A percentile compares a stretch with the other conserved stretches of the same genome.
These are phyloP conservation scores for Trypanosoma platydactyli DNA, from an alignment of 208 protist species.

Conservation along the genomic window DNA sequence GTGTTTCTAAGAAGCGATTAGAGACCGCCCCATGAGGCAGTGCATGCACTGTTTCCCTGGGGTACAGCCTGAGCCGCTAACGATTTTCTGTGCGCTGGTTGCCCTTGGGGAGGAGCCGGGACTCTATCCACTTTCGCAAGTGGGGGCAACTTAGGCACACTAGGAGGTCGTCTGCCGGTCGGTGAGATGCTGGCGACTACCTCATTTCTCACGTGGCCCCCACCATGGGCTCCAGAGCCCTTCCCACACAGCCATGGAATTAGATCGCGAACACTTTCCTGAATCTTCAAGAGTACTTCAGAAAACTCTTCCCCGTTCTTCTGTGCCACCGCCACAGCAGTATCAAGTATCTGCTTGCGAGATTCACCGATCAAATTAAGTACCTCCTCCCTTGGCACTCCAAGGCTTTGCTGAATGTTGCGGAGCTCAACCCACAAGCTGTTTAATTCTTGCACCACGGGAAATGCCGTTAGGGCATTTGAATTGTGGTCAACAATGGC, in stretches of 20 bases:
- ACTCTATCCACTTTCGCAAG: too few relatives aligned
- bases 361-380: constrained; percentile 23
- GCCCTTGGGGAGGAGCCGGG: too few relatives aligned
- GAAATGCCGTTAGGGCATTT: constrained; percentile 2
- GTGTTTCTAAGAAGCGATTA: too few relatives aligned
- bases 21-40: too few relatives aligned
- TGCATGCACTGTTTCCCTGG: too few relatives aligned
- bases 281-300: constrained; percentile 12
- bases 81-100: too few relatives aligned
- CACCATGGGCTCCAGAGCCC: too few relatives aligned
- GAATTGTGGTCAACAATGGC: neutral
- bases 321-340: constrained; percentile 1
- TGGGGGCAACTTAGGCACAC: too few relatives aligned
- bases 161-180: too few relatives aligned
- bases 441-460: constrained; percentile 48
- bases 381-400: constrained; percentile 61
- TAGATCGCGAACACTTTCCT: constrained; percentile 10
- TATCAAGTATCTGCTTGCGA: constrained; percentile 23
- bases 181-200: too few relatives aligned
- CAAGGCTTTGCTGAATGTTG: constrained; percentile 35
- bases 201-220: too few relatives aligned
- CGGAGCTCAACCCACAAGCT: constrained; percentile 67
- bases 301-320: constrained; percentile 24
- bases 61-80: neutral
- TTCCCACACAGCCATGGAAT: neutral